Evolutionary conservation across 2,329 filamentous ascomycete species (phyloP).

Genomic region (Aspergillus ibericus): DNA sequence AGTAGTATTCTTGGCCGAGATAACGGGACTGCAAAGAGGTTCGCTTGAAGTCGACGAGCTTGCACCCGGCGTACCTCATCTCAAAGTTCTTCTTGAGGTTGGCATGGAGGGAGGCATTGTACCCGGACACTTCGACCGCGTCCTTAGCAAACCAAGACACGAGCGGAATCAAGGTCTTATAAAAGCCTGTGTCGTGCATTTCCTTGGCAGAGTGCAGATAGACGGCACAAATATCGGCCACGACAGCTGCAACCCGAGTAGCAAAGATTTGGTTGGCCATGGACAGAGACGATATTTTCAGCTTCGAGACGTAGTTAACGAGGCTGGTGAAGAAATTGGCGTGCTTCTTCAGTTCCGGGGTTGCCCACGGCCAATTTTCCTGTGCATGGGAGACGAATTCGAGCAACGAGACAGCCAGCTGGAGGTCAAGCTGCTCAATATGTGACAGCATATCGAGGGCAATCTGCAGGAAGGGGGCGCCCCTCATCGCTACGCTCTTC

Average conservation of each 20-base stretch:
- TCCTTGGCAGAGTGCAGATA: conserved; percentile 85
- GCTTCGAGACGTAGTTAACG: conserved; percentile 65
- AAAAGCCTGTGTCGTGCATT: conserved; percentile 65
- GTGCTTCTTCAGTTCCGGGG: conserved; percentile 74
- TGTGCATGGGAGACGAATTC: conserved; percentile 86
- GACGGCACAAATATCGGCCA: conserved; percentile 87
- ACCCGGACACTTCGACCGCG: conserved; percentile 74
- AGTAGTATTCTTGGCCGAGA: conserved; percentile 78
- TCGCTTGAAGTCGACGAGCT: conserved; percentile 76
- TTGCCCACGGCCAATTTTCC: conserved; percentile 94
- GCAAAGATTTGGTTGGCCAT: conserved; percentile 54
- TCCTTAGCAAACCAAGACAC: conserved; percentile 78
- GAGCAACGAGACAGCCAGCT: conserved; percentile 71
- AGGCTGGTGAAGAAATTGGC: conserved; percentile 70
- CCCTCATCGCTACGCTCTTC: conserved; percentile 51
- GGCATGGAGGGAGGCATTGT: conserved; percentile 82
- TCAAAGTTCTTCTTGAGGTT: conserved; percentile 85
- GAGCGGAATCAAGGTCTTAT: conserved; percentile 70
- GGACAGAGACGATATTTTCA: conserved; percentile 55
- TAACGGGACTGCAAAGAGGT: conserved; percentile 65
- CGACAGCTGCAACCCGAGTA: conserved; percentile 72
- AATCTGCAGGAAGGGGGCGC: conserved; percentile 69
- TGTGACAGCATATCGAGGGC: conserved; percentile 70
- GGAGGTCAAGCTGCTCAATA: conserved; percentile 64
- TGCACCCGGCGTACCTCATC: conserved; percentile 70